phyloP scores from a whole-genome alignment of 257 asterid species.

The Penstemon barbatus region DNA sequence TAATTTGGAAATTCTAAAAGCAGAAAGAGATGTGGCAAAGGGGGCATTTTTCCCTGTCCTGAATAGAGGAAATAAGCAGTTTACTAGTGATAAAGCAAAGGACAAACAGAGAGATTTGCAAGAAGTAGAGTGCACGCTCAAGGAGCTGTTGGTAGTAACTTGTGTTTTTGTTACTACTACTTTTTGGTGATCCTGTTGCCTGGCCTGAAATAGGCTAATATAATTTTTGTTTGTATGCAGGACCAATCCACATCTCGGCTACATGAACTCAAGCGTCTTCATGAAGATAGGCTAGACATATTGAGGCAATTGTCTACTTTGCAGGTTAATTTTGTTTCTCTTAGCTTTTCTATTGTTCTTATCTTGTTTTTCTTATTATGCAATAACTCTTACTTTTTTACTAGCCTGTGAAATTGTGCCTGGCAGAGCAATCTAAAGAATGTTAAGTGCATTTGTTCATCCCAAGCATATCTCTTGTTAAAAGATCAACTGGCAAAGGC shows the following conservation, averaged over 20 bases:
- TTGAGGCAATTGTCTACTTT: conserved; percentile 66
- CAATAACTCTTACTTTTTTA: conserved; percentile 26
- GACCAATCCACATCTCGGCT: conserved; percentile 65
- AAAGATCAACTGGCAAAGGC: conserved; percentile 80
- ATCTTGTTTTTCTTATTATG: conserved; percentile 21
- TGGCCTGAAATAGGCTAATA: conserved; percentile 9
- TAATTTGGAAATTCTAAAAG: conserved; percentile 67
- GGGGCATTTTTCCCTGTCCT: conserved; percentile 52
- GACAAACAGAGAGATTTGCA: conserved; percentile 78
- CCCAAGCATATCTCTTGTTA: conserved; percentile 66
- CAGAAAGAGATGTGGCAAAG: conserved; percentile 64
- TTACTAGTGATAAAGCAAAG: conserved; percentile 50
- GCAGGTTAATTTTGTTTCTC: conserved; percentile 57
- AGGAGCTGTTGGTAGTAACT: conserved; percentile 67
- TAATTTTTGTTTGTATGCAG: conserved; percentile 40
- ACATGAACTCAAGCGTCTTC: conserved; percentile 71
- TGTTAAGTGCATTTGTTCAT: conserved; percentile 64
- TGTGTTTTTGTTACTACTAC: conserved; percentile 24
- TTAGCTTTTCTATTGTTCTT: conserved; percentile 21
- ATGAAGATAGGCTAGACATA: conserved; percentile 75
- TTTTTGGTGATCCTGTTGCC: conserved; percentile 24
- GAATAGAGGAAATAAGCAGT: conserved; percentile 57
- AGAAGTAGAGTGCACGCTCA: conserved; percentile 73
- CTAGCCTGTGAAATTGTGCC: conserved; percentile 30
- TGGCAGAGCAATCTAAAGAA: conserved; percentile 80